Percentiles rank a stretch among this genome's conserved stretches.
Conservation (phyloP, 164 flowering plant genomes). For the Magnolia kwangsiensis region DNA sequence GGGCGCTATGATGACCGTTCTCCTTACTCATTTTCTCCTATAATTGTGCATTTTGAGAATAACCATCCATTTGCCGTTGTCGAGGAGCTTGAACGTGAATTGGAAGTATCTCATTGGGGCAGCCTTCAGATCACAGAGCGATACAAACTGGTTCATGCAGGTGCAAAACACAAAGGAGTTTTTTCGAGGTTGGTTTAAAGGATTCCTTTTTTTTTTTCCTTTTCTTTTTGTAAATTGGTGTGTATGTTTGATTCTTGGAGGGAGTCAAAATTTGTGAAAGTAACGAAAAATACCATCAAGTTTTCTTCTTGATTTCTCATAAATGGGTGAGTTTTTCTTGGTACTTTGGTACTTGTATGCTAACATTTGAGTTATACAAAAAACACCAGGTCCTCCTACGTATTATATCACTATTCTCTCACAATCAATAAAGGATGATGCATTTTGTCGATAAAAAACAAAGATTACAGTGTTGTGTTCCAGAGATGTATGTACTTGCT, state of each 20-base stretch:
- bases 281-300: background rate
- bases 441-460: no score
- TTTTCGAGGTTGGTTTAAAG: constrained; percentile 69
- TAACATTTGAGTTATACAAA: no score
- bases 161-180: constrained; percentile 85
- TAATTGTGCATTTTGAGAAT: constrained; percentile 84
- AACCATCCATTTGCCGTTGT: constrained; percentile 91
- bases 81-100: constrained; percentile 93
- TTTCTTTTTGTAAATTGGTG: background rate
- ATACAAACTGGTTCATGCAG: constrained; percentile 77
- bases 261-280: background rate
- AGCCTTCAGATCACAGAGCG: constrained; percentile 82
- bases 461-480: no score
- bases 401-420: no score
- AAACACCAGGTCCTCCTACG: no score
- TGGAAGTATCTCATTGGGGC: constrained; percentile 99
- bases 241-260: background rate
- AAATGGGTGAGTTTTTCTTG: no score
- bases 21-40: constrained; percentile 75
- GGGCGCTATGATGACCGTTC: constrained; percentile 62
- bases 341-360: no score
- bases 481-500: no score
- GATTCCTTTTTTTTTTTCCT: background rate
- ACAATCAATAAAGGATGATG: no score
- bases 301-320: no score